A percentile compares a stretch with the other conserved stretches of the same genome.
Conservation (phyloP, 352 stramenopile genomes). For the Pythium myriotylum region DNA sequence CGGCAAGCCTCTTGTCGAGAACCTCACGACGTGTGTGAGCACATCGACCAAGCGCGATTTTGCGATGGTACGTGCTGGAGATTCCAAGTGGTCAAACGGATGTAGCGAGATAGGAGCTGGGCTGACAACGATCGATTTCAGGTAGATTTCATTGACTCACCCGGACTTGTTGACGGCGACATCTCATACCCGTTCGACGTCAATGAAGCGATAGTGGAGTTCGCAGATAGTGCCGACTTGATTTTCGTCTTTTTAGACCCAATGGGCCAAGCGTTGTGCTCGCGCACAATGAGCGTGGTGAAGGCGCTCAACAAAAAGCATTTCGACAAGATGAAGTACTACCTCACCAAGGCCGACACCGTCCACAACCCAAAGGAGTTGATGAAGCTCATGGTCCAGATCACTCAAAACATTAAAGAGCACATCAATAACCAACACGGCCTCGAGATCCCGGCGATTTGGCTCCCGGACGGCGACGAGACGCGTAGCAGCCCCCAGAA, state of each 20-base stretch:
- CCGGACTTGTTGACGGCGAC: conserved; percentile 66
- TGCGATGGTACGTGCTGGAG: conserved; percentile 28
- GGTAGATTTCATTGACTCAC: conserved; percentile 78
- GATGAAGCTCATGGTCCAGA: conserved; percentile 72
- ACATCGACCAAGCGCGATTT: conserved; percentile 55
- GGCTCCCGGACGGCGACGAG: conserved; percentile 34
- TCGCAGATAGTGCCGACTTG: conserved; percentile 57
- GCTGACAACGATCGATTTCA: neutral
- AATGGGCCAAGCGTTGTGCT: conserved; percentile 64
- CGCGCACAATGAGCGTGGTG: conserved; percentile 74
- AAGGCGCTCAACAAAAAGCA: conserved; percentile 53
- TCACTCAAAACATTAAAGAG: conserved; percentile 68
- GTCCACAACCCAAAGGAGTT: conserved; percentile 61
- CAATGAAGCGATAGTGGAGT: conserved; percentile 56
- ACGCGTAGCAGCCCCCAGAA: conserved; percentile 7
- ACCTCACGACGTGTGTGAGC: conserved; percentile 61
- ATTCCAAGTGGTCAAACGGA: neutral
- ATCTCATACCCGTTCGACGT: conserved; percentile 74
- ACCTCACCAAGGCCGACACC: conserved; percentile 68
- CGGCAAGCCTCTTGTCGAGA: conserved; percentile 62
- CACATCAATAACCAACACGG: conserved; percentile 72
- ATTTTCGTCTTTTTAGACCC: conserved; percentile 76
- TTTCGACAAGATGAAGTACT: conserved; percentile 66
- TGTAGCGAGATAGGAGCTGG: neutral
- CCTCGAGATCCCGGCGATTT: conserved; percentile 65